Evolutionary conservation across 1,284 basidiomycete genomes (phyloP).

Genomic region (Sporisorium iseilematis-ciliati): DNA sequence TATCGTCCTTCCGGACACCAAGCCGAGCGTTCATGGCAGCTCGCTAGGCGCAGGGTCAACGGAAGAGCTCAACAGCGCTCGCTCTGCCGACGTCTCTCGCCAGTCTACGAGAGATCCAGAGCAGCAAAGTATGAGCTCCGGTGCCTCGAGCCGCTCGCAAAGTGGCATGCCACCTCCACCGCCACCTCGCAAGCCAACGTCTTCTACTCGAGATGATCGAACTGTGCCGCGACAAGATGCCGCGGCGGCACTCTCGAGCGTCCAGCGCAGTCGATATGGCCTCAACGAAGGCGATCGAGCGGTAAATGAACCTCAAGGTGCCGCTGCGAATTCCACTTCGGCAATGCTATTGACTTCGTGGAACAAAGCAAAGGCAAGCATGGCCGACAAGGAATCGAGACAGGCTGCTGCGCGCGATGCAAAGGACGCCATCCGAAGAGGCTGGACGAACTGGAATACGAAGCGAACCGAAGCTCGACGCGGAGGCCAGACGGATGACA

Average conservation of each 20-base stretch:
- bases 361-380: constrained; percentile 65
- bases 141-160: constrained; percentile 3
- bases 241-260: constrained; percentile 34
- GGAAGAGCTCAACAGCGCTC: constrained; percentile 1
- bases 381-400: constrained; percentile 65
- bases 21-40: neutral
- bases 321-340: constrained; percentile 21
- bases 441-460: constrained; percentile 65
- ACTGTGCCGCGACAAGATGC: constrained; percentile 26
- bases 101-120: constrained; percentile 8
- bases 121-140: neutral
- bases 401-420: constrained; percentile 63
- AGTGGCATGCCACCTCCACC: constrained; percentile 30
- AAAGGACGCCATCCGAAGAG: constrained; percentile 65
- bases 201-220: constrained; percentile 8
- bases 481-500: constrained; percentile 9
- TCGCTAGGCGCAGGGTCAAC: neutral
- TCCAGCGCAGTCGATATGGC: constrained; percentile 45
- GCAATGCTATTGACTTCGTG: constrained; percentile 50
- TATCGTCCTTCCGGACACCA: constrained; percentile 3
- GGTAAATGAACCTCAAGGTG: constrained; percentile 12
- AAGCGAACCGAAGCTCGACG: constrained; percentile 44
- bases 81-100: constrained; percentile 7
- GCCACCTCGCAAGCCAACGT: constrained; percentile 28
- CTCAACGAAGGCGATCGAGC: constrained; percentile 24